Evolutionary conservation across 2,329 filamentous ascomycete species (phyloP), one percentile per base, ranked within the genome.

Genomic region (Plenodomus biglobosus): DNA sequence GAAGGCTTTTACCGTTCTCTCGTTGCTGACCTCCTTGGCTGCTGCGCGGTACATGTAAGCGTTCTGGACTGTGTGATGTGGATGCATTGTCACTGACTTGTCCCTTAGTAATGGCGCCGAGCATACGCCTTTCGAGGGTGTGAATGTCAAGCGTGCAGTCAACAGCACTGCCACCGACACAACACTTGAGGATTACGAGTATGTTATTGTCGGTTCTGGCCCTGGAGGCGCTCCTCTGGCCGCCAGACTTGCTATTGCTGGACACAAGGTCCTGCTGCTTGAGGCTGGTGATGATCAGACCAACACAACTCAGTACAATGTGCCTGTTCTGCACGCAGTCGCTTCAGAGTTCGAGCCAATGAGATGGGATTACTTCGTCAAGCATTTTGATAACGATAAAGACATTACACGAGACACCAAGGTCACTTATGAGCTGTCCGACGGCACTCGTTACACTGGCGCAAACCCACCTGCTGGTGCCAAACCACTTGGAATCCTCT

Each of bases 361-460:
- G 58, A 70, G 75, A 38, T 86, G 83, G 83, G 78, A 84, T 58
- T 85, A 79, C 65, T 86, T 80, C 49, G 79, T 84, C 8, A 77
- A 78, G 30, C 83, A 85, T 59, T 85, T 83, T 59, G 71, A 74
- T 3, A 75, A 84, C 47, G 66, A 79, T 22, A 66, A 68, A 17
- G 73, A 76, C 20, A 76, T 81, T 53, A 71, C 74, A 20, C 72
- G 74, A 49, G 79, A 85, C 59, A 77, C 72, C 48, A 85, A 85
- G 71, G 76, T 80, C 46, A 79, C 78, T 1, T 85, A 56, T 21
- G 38, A 52, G 30, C 38, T 59, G n/a, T 22, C 52, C 13, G 44
- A 61, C 39, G 58, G 62, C n/a, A 43, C 51, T 32, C 52, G 55
- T 20, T 84, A 84, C 59, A 79, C 76, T 15, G 82, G 82, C 1